Conservation (phyloP, 1,284 basidiomycete genomes). For the Ceratobasidium papillatum region DNA sequence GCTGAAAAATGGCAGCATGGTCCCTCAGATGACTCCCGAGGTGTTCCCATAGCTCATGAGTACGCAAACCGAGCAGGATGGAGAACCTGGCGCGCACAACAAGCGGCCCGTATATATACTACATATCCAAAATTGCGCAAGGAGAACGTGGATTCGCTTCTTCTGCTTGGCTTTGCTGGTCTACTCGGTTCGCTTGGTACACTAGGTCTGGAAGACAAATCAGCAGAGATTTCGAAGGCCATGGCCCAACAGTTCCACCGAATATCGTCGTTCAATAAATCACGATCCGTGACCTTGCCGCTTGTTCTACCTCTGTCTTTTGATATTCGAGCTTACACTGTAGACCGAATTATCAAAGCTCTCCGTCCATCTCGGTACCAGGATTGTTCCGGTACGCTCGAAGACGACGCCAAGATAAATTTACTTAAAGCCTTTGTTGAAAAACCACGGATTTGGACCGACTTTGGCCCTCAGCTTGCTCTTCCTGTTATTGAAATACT, state of each 20-base stretch:
- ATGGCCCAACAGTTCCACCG: background rate
- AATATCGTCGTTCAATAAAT: background rate
- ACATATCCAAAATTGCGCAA: background rate
- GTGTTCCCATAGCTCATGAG: background rate
- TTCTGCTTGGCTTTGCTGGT: slow-evolving; percentile 1
- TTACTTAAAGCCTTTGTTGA: background rate
- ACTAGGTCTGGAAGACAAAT: background rate
- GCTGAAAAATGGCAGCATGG: background rate
- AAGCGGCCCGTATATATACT: background rate
- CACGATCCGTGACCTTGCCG: background rate
- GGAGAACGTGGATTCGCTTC: background rate
- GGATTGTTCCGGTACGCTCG: background rate
- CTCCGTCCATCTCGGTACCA: background rate
- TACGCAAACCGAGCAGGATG: background rate
- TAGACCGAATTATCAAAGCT: background rate
- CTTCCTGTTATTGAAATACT: background rate
- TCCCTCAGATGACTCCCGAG: background rate
- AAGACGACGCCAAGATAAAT: background rate
- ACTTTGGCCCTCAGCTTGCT: background rate
- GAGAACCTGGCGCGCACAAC: background rate
- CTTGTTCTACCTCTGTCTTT: background rate
- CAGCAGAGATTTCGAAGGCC: background rate
- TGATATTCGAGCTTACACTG: background rate
- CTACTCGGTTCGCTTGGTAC: background rate
- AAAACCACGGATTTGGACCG: background rate